A percentile compares a stretch with the other conserved stretches of the same genome.
Conservation (phyloP, 2,329 filamentous ascomycete species). For the Boeremia lycopersici region DNA sequence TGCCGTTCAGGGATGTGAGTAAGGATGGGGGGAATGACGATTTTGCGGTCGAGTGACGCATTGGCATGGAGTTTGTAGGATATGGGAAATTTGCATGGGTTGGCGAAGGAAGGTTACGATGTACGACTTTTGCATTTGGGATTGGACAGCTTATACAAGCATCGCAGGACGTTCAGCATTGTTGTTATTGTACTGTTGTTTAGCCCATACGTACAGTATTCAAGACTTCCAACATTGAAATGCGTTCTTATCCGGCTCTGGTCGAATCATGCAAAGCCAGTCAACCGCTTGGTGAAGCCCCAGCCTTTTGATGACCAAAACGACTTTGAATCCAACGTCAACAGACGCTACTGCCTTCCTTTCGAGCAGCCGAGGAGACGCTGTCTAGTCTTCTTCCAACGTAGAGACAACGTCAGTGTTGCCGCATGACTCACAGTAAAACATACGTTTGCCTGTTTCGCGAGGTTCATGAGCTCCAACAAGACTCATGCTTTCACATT, state of each 20-base stretch:
- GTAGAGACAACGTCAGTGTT: too few relatives aligned
- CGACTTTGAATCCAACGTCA: too few relatives aligned
- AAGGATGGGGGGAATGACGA: slow-evolving; percentile 5
- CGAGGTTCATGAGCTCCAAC: too few relatives aligned
- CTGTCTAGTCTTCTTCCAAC: too few relatives aligned
- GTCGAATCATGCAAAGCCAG: neutral
- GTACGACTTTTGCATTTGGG: neutral
- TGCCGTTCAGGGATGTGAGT: slow-evolving; percentile 13
- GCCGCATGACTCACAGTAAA: too few relatives aligned
- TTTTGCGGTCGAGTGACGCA: slow-evolving; percentile 4
- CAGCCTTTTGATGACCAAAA: too few relatives aligned
- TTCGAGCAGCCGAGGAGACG: too few relatives aligned
- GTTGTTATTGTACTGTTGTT: neutral
- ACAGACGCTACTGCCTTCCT: too few relatives aligned
- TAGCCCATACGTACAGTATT: neutral
- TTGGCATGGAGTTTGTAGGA: neutral
- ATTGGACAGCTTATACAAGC: slow-evolving; percentile 2
- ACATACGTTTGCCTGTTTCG: too few relatives aligned
- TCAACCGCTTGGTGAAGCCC: too few relatives aligned
- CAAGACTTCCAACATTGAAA: neutral
- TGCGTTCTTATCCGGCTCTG: neutral
- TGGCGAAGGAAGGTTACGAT: slow-evolving; percentile 8
- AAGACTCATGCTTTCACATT: too few relatives aligned
- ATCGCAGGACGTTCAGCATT: slow-evolving; percentile 1
- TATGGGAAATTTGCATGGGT: slow-evolving; percentile 7